A percentile compares a stretch with the other conserved stretches of the same genome.
phyloP scores from a whole-genome alignment of 352 stramenopile genomes.

The Blastocystis sp. region DNA sequence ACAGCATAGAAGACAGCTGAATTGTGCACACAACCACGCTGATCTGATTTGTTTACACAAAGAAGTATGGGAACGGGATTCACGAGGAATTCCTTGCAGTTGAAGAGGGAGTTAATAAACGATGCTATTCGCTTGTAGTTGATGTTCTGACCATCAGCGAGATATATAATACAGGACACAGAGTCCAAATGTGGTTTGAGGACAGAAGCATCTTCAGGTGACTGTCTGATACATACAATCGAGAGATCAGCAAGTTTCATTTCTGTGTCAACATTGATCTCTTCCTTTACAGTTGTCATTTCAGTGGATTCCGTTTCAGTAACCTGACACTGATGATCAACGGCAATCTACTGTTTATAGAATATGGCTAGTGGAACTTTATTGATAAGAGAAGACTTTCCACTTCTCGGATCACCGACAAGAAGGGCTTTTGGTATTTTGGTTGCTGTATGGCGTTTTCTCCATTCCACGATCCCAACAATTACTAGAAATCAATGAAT shows the following conservation, averaged over 20 bases:
- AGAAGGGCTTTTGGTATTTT: not conserved
- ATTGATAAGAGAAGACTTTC: slow-evolving; percentile 15
- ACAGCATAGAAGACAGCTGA: not conserved
- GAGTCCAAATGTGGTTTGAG: not conserved
- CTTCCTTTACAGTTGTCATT: not conserved
- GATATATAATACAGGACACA: not conserved
- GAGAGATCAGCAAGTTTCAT: not conserved
- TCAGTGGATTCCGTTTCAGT: not conserved
- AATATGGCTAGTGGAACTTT: not conserved
- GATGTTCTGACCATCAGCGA: not conserved
- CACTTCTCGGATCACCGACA: slow-evolving; percentile 23
- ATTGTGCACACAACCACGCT: not conserved
- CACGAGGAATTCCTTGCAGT: not conserved
- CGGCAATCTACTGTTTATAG: not conserved
- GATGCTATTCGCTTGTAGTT: not conserved
- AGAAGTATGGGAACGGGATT: slow-evolving; percentile 37
- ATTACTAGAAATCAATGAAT: not conserved
- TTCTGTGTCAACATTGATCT: slow-evolving; percentile 30
- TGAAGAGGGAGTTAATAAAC: slow-evolving; percentile 31
- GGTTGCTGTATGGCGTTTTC: not conserved
- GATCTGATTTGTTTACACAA: slow-evolving; percentile 43
- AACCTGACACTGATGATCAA: not conserved
- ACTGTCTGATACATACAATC: not conserved
- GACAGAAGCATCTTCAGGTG: not conserved
- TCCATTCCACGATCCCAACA: not conserved